Percentiles rank a stretch among this genome's conserved stretches.
phyloP scores from a whole-genome alignment of 108 stramenopile genomes.

The Skeletonema costatum region DNA sequence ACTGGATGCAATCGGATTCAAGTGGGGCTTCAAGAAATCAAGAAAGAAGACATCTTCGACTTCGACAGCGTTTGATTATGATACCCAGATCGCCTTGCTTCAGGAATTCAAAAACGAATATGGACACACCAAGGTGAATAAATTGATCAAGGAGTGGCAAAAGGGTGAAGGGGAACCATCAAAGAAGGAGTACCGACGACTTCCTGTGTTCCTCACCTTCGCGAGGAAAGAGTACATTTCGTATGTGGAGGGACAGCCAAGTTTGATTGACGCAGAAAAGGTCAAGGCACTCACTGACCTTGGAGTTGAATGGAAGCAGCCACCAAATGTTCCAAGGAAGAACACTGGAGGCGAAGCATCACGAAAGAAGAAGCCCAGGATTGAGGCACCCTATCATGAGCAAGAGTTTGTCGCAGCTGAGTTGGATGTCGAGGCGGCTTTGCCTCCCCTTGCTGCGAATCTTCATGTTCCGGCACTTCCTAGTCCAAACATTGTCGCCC shows the following conservation, averaged over 20 bases:
- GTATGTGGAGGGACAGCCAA: background rate
- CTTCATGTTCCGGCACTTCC: too few relatives aligned
- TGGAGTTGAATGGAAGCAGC: conserved; percentile 7
- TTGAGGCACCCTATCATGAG: background rate
- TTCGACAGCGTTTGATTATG: background rate
- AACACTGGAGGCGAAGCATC: conserved; percentile 7
- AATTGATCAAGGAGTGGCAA: conserved; percentile 3
- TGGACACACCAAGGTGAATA: conserved; percentile 1
- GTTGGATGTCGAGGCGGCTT: background rate
- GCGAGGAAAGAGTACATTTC: background rate
- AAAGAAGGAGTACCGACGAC: background rate
- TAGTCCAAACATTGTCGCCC: too few relatives aligned
- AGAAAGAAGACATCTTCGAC: background rate
- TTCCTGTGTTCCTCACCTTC: background rate
- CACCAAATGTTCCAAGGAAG: background rate
- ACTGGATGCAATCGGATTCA: conserved; percentile 8
- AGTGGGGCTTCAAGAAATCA: conserved; percentile 7
- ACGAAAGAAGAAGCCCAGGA: background rate
- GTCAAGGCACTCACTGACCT: background rate
- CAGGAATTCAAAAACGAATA: background rate
- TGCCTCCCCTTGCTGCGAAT: background rate
- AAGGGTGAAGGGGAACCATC: background rate
- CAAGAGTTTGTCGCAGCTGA: background rate
- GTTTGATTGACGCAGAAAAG: background rate
- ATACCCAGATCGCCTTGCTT: background rate